Evolutionary conservation across 2,329 filamentous ascomycete species (phyloP), one percentile per base, ranked within the genome.

Genomic region (Fusarium palustre): DNA sequence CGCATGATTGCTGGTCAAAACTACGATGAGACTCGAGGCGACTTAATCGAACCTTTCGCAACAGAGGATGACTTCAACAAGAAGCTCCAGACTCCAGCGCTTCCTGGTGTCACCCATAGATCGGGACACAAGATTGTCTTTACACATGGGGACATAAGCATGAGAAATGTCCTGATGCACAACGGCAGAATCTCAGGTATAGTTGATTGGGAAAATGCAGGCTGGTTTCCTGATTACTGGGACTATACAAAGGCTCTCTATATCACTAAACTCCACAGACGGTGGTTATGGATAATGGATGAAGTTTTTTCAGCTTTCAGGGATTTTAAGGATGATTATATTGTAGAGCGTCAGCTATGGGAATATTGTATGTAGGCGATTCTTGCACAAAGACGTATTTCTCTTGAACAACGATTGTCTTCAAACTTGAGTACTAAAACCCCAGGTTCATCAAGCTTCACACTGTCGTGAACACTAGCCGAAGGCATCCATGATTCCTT

Each of bases 381-480:
- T 10, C 2, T 18, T 4, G 2, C 16, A 5, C 9, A n/a, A n/a
- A n/a, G n/a, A n/a, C n/a, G n/a, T n/a, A n/a, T n/a, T n/a, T n/a
- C n/a, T n/a, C n/a, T n/a, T n/a, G n/a, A n/a, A n/a, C n/a, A n/a
- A n/a, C n/a, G n/a, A n/a, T n/a, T n/a, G n/a, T n/a, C n/a, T n/a
- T n/a, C n/a, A n/a, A n/a, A n/a, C 8, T 18, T 7, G 1, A 4
- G 16, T 0, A 18, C 2, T 9, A 36, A 10, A 4, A 28, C 25
- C 25, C 25, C 5, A 25, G 25, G 25, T 25, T 5, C 25, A 25
- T 25, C 25, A 25, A 25, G 25, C 25, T 25, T 25, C 5, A 7
- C 25, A 5, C 8, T 7, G 5, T 5, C 25, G 4, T 7, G 6
- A 25, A 6, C 25, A 25, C 25, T 25, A 25, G 25, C 4, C 25